Base-by-base conservation (phyloP, 2,329 filamentous ascomycete species). In the Botrytis cinerea region DNA sequence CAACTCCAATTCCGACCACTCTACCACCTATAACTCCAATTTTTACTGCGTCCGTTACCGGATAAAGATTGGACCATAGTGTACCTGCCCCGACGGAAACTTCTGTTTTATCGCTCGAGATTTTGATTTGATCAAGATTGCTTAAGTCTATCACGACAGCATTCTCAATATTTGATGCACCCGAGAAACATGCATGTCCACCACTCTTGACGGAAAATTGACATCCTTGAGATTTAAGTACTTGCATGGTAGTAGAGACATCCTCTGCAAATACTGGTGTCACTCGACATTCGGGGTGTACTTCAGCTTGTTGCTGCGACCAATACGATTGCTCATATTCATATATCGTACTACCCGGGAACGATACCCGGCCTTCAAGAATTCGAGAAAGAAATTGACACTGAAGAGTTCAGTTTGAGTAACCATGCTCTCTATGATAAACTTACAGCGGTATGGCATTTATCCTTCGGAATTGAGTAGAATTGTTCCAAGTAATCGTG, bases 101-200 rank as follows among this genome's bases (percentile, higher is more conserved):
- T 8, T 77, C 76, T 0, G 74, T 78, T 14, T 79, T 78, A 28
- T 82, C 78, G 1, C 75, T 71, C 20, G 78, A 78, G 10, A 78
- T 73, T 2, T 81, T 75, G 48, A 81, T 73, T 40, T 76, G 35
- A 43, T 77, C 76, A 22, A 80, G 51, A 28, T 75, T 73, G 43
- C 80, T 82, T 18, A 87, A 82, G 25, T 86, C 86, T 75, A 90
- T 84, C 8, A 87, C 79, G 1, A 87, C 81, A 0, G 86, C 86
- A 2, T 81, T 84, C 22, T 84, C 79, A 64, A 86, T 85, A 75
- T 84, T 89, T 2, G 87, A 84, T 57, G 85, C 85, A 74, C 85
- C 85, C 28, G 85, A 82, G 60, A 76, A 78, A 16, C 72, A 64
- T 2, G 74, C 76, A 74, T 80, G 78, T 0, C 78, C 78, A 28